phyloP scores from a whole-genome alignment of 805 yeast species.

The Kuraishia molischiana region DNA sequence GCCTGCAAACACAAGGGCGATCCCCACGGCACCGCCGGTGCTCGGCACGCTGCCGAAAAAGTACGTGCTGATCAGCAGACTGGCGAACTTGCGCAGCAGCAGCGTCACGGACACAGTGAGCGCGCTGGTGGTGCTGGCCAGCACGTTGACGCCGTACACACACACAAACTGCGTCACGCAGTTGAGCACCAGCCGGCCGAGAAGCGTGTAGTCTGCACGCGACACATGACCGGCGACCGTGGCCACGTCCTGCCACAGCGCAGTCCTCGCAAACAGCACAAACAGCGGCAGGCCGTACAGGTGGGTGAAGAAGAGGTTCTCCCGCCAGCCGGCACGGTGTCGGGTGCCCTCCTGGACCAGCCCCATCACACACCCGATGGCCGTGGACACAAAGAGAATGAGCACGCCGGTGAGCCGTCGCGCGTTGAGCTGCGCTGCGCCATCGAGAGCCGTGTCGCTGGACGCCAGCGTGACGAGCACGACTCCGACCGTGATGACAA shows the following conservation, averaged over 20 bases:
- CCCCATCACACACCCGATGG: conserved; percentile 47
- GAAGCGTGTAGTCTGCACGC: conserved; percentile 4
- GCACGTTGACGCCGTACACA: conserved; percentile 55
- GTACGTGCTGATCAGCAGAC: conserved; percentile 44
- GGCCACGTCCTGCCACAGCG: conserved; percentile 10
- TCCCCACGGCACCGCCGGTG: conserved; percentile 32
- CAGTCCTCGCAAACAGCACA: conserved; percentile 19
- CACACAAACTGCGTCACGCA: conserved; percentile 50
- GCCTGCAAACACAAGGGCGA: conserved; percentile 42
- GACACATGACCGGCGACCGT: neutral
- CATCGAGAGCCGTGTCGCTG: neutral
- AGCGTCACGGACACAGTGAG: conserved; percentile 54
- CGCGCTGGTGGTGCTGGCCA: conserved; percentile 50
- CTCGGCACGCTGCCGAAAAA: conserved; percentile 38
- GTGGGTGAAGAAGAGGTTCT: conserved; percentile 53
- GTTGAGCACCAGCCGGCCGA: conserved; percentile 26
- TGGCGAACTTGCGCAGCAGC: conserved; percentile 49
- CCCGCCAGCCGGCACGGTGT: conserved; percentile 53
- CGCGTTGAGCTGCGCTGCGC: neutral
- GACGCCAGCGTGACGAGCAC: conserved; percentile 25
- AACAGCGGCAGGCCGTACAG: conserved; percentile 46
- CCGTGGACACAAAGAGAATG: conserved; percentile 35
- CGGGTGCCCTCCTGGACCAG: conserved; percentile 44
- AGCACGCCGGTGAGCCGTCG: conserved; percentile 24
- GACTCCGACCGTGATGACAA: conserved; percentile 46